Base-by-base conservation (phyloP, 2,329 filamentous ascomycete genomes). In the Xylaria sp. region DNA sequence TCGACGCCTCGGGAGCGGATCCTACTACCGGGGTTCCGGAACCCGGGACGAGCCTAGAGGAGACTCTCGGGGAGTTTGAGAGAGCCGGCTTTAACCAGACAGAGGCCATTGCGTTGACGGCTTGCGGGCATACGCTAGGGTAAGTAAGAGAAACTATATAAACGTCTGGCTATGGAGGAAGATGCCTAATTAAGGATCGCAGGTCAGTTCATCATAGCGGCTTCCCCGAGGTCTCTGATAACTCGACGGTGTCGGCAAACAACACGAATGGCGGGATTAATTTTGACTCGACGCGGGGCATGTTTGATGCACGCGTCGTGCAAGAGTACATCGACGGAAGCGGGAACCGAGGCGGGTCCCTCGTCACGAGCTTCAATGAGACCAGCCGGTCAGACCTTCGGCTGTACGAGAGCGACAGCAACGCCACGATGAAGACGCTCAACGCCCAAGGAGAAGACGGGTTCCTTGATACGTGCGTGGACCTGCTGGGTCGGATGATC, bases 41-140 rank as follows among this genome's bases (percentile, higher is more conserved):
- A 33, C 73, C 75, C 0, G 67, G 69, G 15, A 74, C 72, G 5
- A 66, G 65, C 13, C 44, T 77, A 1, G 72, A 76, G 20, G 71
- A 77, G 51, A 77, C 75, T 5, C 68, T 77, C 7, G 66, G 49
- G 11, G 67, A 75, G 53, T 77, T 78, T 17, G 63, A 63, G 9
- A 65, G 71, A 46, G 56, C 74, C 9, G 76, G 76, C 0, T 76
- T 78, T 56, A 70, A 77, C 46, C 72, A 72, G 33, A 59, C 49
- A 4, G 75, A 77, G 4, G 71, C 75, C 1, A 77, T 77, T 48
- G 70, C 56, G 2, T 59, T 77, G 33, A 76, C 74, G 1, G 76
- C 75, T 2, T 77, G 76, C 57, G 75, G 75, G 0, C 77, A 78
- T 28, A 75, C 74, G 0, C 69, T 77, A 36, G 76, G 77, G 57